phyloP scores from a whole-genome alignment of 1,284 basidiomycete species.

The Ustilago loliicola region DNA sequence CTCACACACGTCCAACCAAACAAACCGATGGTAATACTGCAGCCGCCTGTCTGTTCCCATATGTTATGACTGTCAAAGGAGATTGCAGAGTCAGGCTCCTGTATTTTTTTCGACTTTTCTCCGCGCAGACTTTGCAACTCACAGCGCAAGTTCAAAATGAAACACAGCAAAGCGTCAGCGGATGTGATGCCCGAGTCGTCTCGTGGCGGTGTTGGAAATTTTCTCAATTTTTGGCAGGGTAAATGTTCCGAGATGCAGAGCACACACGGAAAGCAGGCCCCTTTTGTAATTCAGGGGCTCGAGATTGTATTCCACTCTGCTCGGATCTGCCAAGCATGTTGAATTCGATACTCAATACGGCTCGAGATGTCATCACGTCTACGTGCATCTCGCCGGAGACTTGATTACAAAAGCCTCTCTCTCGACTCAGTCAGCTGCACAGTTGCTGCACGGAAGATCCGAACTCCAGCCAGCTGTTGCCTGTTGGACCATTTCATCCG shows the following conservation, averaged over 20 bases:
- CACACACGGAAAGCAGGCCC: background rate
- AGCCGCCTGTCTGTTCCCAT: background rate
- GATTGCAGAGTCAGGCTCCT: background rate
- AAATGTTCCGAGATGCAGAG: background rate
- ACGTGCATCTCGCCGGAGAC: background rate
- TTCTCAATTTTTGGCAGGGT: background rate
- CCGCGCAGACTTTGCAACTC: background rate
- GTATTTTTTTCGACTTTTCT: background rate
- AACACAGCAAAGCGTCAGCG: background rate
- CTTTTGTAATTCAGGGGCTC: background rate
- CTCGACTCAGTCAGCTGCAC: background rate
- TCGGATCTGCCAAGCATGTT: background rate
- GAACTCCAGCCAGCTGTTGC: background rate
- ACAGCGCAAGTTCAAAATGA: background rate
- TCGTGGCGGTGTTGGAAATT: constrained; percentile 3
- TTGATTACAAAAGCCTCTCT: background rate
- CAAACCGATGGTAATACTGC: background rate
- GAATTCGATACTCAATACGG: background rate
- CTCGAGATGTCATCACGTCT: background rate
- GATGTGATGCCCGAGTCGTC: background rate
- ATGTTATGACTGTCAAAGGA: background rate
- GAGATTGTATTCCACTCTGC: background rate
- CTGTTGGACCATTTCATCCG: constrained; percentile 2
- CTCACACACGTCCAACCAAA: background rate
- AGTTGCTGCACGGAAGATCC: constrained; percentile 8